Evolutionary conservation across 2,329 filamentous ascomycete species (phyloP), one percentile per base, ranked within the genome.

Genomic region (Cercospora sp.): DNA sequence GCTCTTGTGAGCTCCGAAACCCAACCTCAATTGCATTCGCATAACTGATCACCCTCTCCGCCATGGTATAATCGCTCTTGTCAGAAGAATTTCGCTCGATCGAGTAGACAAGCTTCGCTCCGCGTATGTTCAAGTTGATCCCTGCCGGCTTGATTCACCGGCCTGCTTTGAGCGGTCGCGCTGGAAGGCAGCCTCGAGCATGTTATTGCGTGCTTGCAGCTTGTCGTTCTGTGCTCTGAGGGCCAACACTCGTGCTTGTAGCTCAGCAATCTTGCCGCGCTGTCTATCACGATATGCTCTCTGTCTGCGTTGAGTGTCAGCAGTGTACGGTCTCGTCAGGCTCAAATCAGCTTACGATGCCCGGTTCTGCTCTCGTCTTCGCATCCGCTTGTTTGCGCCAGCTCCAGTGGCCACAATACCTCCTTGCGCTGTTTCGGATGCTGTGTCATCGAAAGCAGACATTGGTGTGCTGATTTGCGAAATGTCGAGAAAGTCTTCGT

Each of bases 241-340:
- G 18, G 60, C 36, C 5, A 67, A 20, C 18, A 67, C 53, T 18
- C 63, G 51, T 10, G 65, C 51, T 53, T 67, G 65, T 13, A 67
- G 26, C 20, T 67, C 65, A 8, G 60, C 36, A 12, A 67, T 67
- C 59, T 67, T 67, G n/a, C 60, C 65, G 48, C 65, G 65, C 36
- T 67, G 65, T 48, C 65, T 53, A 62, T 67, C 65, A 4, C 65
- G 60, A 28, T 67, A 67, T 7, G 65, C 65, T 59, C 65, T 51
- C 28, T 67, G 65, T 2, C 65, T 67, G 12, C 10, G 20, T 23
- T 53, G 3, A 20, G 0, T 28, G 48, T 53, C 20, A 53, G 12
- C 20, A 23, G 16, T 20, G 23, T 16, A 23, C 20, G 20, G 20
- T 2, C 7, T 5, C 10, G 20, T 26, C 48, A 26, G 12, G 12